phyloP scores from a whole-genome alignment of 148 eudicot genomes.

The Simmondsia chinensis region DNA sequence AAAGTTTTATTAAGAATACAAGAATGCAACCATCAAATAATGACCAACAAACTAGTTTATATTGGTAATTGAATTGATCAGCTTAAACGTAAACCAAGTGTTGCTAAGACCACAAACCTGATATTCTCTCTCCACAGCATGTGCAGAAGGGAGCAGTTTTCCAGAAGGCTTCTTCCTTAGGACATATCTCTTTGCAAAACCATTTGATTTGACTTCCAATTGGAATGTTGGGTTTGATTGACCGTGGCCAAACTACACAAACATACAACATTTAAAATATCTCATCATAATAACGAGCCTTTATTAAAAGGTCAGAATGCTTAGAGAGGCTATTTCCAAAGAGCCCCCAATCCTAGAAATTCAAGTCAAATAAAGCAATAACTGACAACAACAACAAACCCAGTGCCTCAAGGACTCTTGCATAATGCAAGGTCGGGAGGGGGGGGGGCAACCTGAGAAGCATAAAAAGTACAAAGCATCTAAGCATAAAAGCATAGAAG shows the following conservation, averaged over 20 bases:
- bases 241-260: slow-evolving; percentile 80
- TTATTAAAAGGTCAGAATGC: no score
- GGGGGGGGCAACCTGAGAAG: no score
- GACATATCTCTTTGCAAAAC: slow-evolving; percentile 50
- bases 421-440: no score
- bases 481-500: no score
- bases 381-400: no score
- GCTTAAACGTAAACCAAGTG: background rate
- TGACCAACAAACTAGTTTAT: background rate
- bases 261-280: background rate
- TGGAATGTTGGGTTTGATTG: slow-evolving; percentile 93
- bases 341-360: no score
- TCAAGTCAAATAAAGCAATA: no score
- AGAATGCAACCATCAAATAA: background rate
- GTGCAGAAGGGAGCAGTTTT: slow-evolving; percentile 79
- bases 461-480: no score
- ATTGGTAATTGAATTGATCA: background rate
- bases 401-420: no score
- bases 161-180: slow-evolving; percentile 90
- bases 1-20: background rate
- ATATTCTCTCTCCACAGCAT: slow-evolving; percentile 95
- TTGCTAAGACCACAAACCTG: slow-evolving; percentile 24
- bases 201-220: slow-evolving; percentile 43
- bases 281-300: no score
- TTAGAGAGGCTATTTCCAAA: no score